A percentile compares a stretch with the other conserved stretches of the same genome.
These are phyloP conservation scores for Rutstroemia sydowiana DNA, from an alignment of 2,329 filamentous ascomycete species.

Conservation along the genomic window DNA sequence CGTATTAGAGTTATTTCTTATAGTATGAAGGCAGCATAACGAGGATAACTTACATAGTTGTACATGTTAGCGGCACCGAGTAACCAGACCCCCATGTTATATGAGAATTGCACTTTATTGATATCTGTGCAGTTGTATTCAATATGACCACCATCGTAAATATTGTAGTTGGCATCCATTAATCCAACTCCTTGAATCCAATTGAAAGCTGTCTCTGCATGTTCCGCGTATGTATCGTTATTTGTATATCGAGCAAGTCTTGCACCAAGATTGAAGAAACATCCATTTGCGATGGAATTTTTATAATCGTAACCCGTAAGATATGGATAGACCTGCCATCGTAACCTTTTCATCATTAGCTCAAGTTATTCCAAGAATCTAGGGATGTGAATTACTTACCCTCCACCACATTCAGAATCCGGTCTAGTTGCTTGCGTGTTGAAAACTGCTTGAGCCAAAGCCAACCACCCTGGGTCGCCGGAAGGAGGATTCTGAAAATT, in stretches of 20 bases:
- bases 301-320: slow-evolving; percentile 50
- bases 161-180: slow-evolving; percentile 47
- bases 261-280: slow-evolving; percentile 61
- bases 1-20: background rate
- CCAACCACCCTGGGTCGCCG: slow-evolving; percentile 66
- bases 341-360: slow-evolving; percentile 37
- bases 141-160: slow-evolving; percentile 50
- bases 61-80: slow-evolving; percentile 41
- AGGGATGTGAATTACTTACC: slow-evolving; percentile 30
- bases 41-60: slow-evolving; percentile 44
- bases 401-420: slow-evolving; percentile 63
- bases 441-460: slow-evolving; percentile 70
- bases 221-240: slow-evolving; percentile 70
- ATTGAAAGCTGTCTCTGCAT: slow-evolving; percentile 64
- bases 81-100: slow-evolving; percentile 61
- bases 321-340: slow-evolving; percentile 78
- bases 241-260: slow-evolving; percentile 71
- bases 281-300: slow-evolving; percentile 60
- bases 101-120: slow-evolving; percentile 58
- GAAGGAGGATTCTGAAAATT: slow-evolving; percentile 62
- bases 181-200: slow-evolving; percentile 53
- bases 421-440: slow-evolving; percentile 68
- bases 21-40: slow-evolving; percentile 41
- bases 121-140: slow-evolving; percentile 41
- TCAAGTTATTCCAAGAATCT: background rate